Evolutionary conservation across 768 basidiomycete species (phyloP).

Genomic region (Rhodotorula sphaerocarpa): DNA sequence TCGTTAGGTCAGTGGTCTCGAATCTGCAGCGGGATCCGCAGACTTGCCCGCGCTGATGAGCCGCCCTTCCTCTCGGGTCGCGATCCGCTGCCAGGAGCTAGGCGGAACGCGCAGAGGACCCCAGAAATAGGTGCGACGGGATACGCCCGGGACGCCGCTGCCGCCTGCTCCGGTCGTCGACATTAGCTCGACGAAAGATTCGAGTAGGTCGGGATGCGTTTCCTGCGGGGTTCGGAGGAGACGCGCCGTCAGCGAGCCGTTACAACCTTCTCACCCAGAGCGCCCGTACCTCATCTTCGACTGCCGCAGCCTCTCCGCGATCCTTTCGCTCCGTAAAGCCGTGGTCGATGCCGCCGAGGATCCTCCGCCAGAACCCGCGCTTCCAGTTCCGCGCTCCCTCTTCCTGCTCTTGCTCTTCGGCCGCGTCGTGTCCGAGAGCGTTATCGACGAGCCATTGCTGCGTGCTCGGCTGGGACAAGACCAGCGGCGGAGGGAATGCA

Average conservation of each 20-base stretch:
- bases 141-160: background rate
- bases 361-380: constrained; percentile 20
- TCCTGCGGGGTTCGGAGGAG: constrained; percentile 1
- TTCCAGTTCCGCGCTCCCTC: constrained; percentile 4
- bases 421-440: background rate
- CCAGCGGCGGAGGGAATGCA: constrained; percentile 4
- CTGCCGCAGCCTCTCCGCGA: background rate
- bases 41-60: constrained; percentile 28
- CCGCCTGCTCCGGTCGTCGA: background rate
- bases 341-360: constrained; percentile 17
- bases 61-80: constrained; percentile 21
- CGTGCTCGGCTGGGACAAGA: constrained; percentile 8
- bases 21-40: too few species aligned
- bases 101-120: background rate
- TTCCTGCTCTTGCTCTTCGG: background rate
- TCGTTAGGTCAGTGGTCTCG: background rate
- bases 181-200: constrained; percentile 20
- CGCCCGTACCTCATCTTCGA: constrained; percentile 26
- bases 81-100: constrained; percentile 5
- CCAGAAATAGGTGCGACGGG: constrained; percentile 27
- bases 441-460: constrained; percentile 23
- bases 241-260: background rate
- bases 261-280: background rate
- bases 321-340: constrained; percentile 7
- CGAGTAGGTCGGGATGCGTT: constrained; percentile 25